Conservation (phyloP, 345 rosid genomes). For the Nephelium lappaceum region DNA sequence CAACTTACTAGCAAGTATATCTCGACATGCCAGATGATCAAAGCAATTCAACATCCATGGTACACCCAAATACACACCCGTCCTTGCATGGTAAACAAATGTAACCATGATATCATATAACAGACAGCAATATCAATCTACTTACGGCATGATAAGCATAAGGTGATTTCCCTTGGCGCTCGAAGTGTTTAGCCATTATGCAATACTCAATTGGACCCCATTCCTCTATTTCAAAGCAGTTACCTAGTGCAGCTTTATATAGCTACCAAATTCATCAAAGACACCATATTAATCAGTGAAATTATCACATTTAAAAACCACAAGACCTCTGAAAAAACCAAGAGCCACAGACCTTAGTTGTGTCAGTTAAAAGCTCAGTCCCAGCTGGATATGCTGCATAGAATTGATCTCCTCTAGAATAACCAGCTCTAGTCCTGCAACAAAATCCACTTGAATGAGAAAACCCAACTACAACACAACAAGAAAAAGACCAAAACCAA, state of each 20-base stretch:
- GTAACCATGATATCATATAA: not conserved
- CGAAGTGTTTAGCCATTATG: constrained; percentile 89
- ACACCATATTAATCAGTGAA: not conserved
- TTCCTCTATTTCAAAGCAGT: constrained; percentile 80
- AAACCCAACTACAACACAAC: not conserved
- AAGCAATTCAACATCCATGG: not conserved
- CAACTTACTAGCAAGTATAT: not conserved
- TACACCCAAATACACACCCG: not conserved
- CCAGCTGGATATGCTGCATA: constrained; percentile 94
- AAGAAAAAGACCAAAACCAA: constrained; percentile 1
- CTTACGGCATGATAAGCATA: constrained; percentile 85
- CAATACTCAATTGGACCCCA: constrained; percentile 87
- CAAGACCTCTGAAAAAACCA: not conserved
- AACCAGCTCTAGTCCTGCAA: constrained; percentile 87
- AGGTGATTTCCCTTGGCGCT: constrained; percentile 90
- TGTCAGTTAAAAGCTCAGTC: constrained; percentile 83
- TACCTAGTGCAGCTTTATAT: constrained; percentile 88
- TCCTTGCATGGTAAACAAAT: not conserved
- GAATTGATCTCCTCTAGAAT: constrained; percentile 84
- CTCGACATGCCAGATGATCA: not conserved
- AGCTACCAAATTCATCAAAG: constrained; percentile 41
- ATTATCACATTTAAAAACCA: not conserved
- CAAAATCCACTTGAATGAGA: not conserved
- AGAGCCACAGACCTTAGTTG: constrained; percentile 54
- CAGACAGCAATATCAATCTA: not conserved